Conservation (phyloP, 2,329 filamentous ascomycete genomes). For the Berkeleyomyces rouxiae region DNA sequence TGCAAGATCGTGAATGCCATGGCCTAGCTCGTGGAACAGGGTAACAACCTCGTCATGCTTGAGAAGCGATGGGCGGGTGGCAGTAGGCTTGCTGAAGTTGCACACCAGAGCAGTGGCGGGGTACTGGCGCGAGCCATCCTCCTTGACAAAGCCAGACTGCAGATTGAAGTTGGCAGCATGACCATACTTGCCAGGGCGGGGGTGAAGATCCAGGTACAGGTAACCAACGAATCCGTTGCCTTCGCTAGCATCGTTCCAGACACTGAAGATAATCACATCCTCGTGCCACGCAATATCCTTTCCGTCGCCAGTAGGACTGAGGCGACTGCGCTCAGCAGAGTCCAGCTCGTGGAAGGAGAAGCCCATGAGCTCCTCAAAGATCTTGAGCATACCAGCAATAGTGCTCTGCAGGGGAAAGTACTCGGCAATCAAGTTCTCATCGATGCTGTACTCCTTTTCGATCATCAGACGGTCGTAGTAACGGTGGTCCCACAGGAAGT, state of each 20-base stretch:
- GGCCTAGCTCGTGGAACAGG: slow-evolving; percentile 62
- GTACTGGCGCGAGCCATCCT: slow-evolving; percentile 55
- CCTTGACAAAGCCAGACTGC: slow-evolving; percentile 50
- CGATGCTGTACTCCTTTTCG: slow-evolving; percentile 63
- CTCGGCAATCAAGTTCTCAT: slow-evolving; percentile 65
- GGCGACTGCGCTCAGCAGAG: slow-evolving; percentile 43
- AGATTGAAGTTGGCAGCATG: slow-evolving; percentile 77
- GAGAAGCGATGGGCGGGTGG: slow-evolving; percentile 58
- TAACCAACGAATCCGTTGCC: slow-evolving; percentile 64
- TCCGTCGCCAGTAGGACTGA: slow-evolving; percentile 51
- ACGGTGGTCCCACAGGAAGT: slow-evolving; percentile 70
- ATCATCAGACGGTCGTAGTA: slow-evolving; percentile 70
- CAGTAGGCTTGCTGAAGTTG: slow-evolving; percentile 69
- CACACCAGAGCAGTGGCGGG: slow-evolving; percentile 67
- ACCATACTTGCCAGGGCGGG: slow-evolving; percentile 66
- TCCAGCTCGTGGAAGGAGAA: slow-evolving; percentile 60
- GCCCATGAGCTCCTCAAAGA: slow-evolving; percentile 71
- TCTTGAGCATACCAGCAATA: slow-evolving; percentile 61
- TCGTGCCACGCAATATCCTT: slow-evolving; percentile 67
- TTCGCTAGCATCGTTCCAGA: slow-evolving; percentile 61
- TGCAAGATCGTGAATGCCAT: slow-evolving; percentile 54
- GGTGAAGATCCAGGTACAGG: slow-evolving; percentile 67
- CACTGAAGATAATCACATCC: slow-evolving; percentile 67
- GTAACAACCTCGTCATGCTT: slow-evolving; percentile 75
- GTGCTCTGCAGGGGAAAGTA: slow-evolving; percentile 67